Base-by-base conservation (phyloP, 345 rosid species). In the Melastoma malabathricum region DNA sequence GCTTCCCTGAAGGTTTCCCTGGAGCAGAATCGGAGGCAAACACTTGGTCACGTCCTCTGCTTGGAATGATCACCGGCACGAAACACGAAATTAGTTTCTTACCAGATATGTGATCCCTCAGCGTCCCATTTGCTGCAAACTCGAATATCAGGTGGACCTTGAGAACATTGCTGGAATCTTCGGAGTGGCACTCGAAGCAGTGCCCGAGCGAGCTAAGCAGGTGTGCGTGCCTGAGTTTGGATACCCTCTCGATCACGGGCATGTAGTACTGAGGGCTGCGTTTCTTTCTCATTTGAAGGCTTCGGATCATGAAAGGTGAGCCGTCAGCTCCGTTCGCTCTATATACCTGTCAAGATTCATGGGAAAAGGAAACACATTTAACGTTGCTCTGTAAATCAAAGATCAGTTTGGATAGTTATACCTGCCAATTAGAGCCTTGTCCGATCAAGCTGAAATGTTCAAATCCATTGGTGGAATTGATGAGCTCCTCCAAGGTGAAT, bases 161-260 rank as follows among this genome's bases (percentile, higher is more conserved):
- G 68, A 52, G 57, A 27, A 65, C 62, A 43, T 57, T 72, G 38
- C 38, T 29, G 15, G 77, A 67, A 64, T 76, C 74, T 44, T 74
- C 66, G 9, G 43, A 57, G 57, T 56, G 48, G 46, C 68, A 58
- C 15, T 72, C 72, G 1, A 78, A 64, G 64, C 89, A 76, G 64
- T 82, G 89, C 9, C 89, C 89, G 47, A 82, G 75, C 58, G 75
- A 64, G 67, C 89, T 74, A 20, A 62, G 68, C 75, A 82, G 68
- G 60, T 79, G 59, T 19, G 39, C 47, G 38, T 82, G 85, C 48
- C 83, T 74, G 57, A 82, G 83, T 59, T 68, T 82, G 2, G 89
- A 79, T 38, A 74, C 57, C 59, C 69, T 49, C 68, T 76, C 85
- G 13, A 82, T 74, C 14, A 57, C 66, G 27, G 62, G 67, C n/a